Conservation (phyloP, 2,329 filamentous ascomycete genomes). For the Trichoderma arundinaceum region DNA sequence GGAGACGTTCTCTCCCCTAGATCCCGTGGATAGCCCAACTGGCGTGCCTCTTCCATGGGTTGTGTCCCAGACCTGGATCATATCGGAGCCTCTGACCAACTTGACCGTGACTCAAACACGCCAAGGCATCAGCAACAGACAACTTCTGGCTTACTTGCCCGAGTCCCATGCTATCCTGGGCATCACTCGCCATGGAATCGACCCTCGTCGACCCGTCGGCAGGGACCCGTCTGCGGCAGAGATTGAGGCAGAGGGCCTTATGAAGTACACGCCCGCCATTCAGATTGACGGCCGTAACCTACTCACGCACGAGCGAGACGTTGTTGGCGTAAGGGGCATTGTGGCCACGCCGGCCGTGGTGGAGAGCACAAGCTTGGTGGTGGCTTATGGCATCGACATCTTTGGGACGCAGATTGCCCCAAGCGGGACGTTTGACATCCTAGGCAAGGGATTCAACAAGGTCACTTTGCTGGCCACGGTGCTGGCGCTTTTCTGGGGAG, state of each 20-base stretch:
- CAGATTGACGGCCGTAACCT: constrained; percentile 84
- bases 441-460: constrained; percentile 95
- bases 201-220: constrained; percentile 84
- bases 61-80: constrained; percentile 78
- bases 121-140: constrained; percentile 86
- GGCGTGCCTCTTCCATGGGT: constrained; percentile 72
- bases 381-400: constrained; percentile 86
- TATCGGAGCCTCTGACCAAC: constrained; percentile 77
- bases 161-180: constrained; percentile 75
- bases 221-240: constrained; percentile 82
- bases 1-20: constrained; percentile 77
- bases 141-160: constrained; percentile 79
- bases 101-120: constrained; percentile 86
- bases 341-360: constrained; percentile 78
- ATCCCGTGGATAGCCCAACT: constrained; percentile 63
- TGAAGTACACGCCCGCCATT: constrained; percentile 75
- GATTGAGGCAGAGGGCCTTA: constrained; percentile 77
- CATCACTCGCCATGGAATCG: constrained; percentile 78
- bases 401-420: constrained; percentile 88
- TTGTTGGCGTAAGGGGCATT: constrained; percentile 75
- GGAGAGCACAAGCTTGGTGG: constrained; percentile 89
- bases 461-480: constrained; percentile 83
- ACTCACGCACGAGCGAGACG: constrained; percentile 80
- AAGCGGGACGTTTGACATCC: constrained; percentile 86
- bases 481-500: constrained; percentile 75